Base-by-base conservation (phyloP, 306 rosid species). In the Pterocarpus macrocarpus region DNA sequence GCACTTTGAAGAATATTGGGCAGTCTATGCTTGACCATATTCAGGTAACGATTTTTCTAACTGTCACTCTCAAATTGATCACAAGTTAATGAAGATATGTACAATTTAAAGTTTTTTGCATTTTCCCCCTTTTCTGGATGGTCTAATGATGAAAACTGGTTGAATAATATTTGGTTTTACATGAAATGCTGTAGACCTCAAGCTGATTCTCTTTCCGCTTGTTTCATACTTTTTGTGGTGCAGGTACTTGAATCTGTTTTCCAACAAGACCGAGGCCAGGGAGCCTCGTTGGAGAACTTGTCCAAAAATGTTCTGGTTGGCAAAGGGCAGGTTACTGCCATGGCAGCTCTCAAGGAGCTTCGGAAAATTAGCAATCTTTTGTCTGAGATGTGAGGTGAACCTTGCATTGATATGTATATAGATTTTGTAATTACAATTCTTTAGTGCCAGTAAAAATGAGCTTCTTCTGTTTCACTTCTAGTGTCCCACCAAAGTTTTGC, bases 1-100 rank as follows among this genome's bases (percentile, higher is more conserved):
- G 94, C 47, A 90, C 88, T 87, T 82, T 90, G 80, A 96, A 86
- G 90, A 96, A 93, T 84, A 85, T 96, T 56, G 99, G 99, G 32
- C 97, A 93, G 73, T 89, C 98, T 57, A 96, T 96, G 99, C 91
- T 93, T 64, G 99, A 93, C 64, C 93, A 95, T 64, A 92, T 95
- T 68, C 97, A 93, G 99, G 99, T 93, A 91, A 81, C 9, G 7
- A 66, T 58, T 64, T 65, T 64, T 76, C 28, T 50, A 16, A 50
- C n/a, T 2, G 39, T 66, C 72, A 52, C 64, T 44, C 52, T 32
- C 34, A 69, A 53, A 39, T 56, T 2, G 55, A 57, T 76, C 59
- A 67, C 75, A 39, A 22, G 32, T 50, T 72, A 45, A 22, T 22
- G 28, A 22, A 22, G 28, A 22, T 22, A 22, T 22, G 28, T 22